phyloP scores from a whole-genome alignment of 2,329 filamentous ascomycete species.

The Alternaria ventricosa region DNA sequence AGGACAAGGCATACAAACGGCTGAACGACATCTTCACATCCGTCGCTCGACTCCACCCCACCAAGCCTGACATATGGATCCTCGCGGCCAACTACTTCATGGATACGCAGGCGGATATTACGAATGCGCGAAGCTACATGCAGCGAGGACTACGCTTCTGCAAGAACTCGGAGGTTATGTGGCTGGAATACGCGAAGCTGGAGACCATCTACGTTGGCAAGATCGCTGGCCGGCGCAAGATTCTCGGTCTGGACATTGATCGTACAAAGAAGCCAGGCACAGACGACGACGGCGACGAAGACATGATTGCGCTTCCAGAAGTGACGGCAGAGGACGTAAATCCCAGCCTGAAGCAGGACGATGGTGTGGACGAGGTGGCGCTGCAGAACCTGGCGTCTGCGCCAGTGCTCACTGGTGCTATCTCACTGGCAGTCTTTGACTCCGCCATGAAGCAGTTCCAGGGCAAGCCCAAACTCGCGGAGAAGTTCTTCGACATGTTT shows the following conservation, averaged over 20 bases:
- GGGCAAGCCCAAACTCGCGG: conserved; percentile 69
- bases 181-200: conserved; percentile 87
- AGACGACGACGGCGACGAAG: conserved; percentile 53
- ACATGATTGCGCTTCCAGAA: conserved; percentile 63
- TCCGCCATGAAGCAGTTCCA: conserved; percentile 80
- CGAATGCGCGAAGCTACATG: conserved; percentile 83
- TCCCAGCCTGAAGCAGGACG: conserved; percentile 60
- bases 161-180: conserved; percentile 73
- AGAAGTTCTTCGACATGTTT: conserved; percentile 82
- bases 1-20: conserved; percentile 68
- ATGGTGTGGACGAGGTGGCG: conserved; percentile 57
- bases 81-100: conserved; percentile 79
- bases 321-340: conserved; percentile 69
- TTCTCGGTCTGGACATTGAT: conserved; percentile 66
- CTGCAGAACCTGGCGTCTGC: conserved; percentile 72
- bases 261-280: conserved; percentile 52
- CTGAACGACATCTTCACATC: conserved; percentile 66
- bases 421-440: conserved; percentile 91
- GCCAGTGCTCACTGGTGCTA: conserved; percentile 88
- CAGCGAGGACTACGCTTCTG: conserved; percentile 90
- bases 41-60: conserved; percentile 84
- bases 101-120: conserved; percentile 85
- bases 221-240: conserved; percentile 74
- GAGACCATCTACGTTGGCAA: conserved; percentile 92
- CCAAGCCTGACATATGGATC: conserved; percentile 83